These are phyloP conservation scores for Pleurotus platypus DNA, from an alignment of 768 basidiomycete genomes.

Conservation along the genomic window DNA sequence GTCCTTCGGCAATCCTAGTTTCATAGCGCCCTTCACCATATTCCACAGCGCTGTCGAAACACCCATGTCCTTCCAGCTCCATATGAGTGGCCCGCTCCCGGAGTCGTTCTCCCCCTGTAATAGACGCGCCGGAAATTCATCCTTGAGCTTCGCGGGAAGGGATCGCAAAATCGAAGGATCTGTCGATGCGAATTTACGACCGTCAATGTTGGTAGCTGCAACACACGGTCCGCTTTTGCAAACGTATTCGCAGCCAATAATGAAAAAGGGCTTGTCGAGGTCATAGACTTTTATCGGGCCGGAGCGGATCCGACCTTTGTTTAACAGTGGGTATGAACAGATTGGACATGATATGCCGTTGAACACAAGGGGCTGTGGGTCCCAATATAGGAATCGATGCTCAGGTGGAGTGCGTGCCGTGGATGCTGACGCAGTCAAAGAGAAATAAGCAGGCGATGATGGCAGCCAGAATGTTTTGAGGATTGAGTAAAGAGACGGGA, in stretches of 20 bases:
- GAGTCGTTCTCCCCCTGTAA: slow-evolving; percentile 55
- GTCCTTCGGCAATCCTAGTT: slow-evolving; percentile 57
- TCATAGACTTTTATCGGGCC: slow-evolving; percentile 81
- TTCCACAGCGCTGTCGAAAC: slow-evolving; percentile 73
- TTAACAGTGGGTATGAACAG: slow-evolving; percentile 56
- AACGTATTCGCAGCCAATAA: slow-evolving; percentile 80
- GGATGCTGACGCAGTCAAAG: slow-evolving; percentile 69
- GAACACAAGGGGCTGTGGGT: slow-evolving; percentile 78
- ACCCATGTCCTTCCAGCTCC: slow-evolving; percentile 78
- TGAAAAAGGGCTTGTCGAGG: slow-evolving; percentile 74
- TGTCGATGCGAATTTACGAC: slow-evolving; percentile 67
- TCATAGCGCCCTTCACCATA: slow-evolving; percentile 58
- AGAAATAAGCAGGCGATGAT: slow-evolving; percentile 72
- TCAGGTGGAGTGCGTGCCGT: slow-evolving; percentile 67
- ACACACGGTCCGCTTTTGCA: slow-evolving; percentile 54
- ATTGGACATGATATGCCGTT: slow-evolving; percentile 75
- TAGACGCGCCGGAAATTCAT: slow-evolving; percentile 71
- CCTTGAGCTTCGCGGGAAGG: slow-evolving; percentile 61
- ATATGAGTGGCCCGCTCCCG: slow-evolving; percentile 56
- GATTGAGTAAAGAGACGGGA: slow-evolving; percentile 71
- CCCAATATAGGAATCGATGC: slow-evolving; percentile 84
- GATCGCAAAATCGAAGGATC: slow-evolving; percentile 70
- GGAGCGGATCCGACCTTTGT: slow-evolving; percentile 68
- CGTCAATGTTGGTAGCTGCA: slow-evolving; percentile 40
- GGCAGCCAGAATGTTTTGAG: slow-evolving; percentile 86